Conservation (phyloP, 2,329 filamentous ascomycete species). For the Fusarium proliferatum region DNA sequence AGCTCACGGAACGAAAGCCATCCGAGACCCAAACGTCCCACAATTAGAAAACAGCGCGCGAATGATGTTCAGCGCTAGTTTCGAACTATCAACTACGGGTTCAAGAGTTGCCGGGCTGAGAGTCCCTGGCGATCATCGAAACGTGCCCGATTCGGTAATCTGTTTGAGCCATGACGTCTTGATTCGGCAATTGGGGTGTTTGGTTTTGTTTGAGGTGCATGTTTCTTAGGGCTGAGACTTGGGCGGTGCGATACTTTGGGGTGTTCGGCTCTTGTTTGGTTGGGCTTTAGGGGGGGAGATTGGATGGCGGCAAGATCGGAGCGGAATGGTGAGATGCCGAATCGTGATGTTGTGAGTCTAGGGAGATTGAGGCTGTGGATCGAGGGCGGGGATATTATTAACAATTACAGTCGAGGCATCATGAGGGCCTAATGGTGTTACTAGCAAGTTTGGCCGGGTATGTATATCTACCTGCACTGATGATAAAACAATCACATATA, state of each 20-base stretch:
- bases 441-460: background rate
- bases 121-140: slow-evolving; percentile 29
- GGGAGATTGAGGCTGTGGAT: background rate
- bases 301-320: background rate
- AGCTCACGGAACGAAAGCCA: slow-evolving; percentile 18
- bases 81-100: slow-evolving; percentile 13
- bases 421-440: background rate
- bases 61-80: slow-evolving; percentile 16
- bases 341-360: background rate
- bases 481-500: background rate
- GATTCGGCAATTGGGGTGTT: background rate
- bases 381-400: background rate
- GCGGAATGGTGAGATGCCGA: slow-evolving; percentile 18
- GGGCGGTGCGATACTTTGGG: background rate
- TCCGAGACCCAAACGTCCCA: slow-evolving; percentile 2
- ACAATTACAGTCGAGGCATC: background rate
- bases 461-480: background rate
- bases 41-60: background rate
- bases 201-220: background rate
- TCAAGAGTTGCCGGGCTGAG: slow-evolving; percentile 10
- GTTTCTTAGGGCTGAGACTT: background rate
- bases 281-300: background rate
- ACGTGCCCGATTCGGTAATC: background rate
- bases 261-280: background rate
- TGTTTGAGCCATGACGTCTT: background rate